phyloP scores from a whole-genome alignment of 495 filamentous ascomycete genomes.

The Viridothelium virens region DNA sequence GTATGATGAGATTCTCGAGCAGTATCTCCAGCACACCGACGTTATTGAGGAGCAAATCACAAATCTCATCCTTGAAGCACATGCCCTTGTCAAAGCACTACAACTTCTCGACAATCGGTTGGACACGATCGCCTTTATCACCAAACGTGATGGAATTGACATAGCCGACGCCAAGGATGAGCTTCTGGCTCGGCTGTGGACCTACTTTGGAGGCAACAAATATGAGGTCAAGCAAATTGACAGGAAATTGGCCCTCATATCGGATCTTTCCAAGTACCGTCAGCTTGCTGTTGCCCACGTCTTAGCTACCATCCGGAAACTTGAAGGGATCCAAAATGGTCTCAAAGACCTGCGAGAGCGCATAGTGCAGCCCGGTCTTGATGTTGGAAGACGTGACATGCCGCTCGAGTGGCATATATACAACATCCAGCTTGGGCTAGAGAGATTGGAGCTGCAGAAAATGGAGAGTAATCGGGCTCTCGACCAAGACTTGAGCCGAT shows the following conservation, averaged over 20 bases:
- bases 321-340: conserved; percentile 57
- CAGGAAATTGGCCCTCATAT: conserved; percentile 49
- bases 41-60: conserved; percentile 58
- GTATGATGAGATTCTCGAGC: conserved; percentile 40
- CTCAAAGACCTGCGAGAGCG: conserved; percentile 61
- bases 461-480: conserved; percentile 35
- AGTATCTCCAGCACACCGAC: conserved; percentile 56
- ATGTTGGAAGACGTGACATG: conserved; percentile 42
- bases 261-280: conserved; percentile 52
- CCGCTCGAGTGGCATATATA: conserved; percentile 63
- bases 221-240: conserved; percentile 48
- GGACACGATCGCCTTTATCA: conserved; percentile 55
- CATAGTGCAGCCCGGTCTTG: conserved; percentile 52
- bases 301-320: conserved; percentile 50
- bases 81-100: conserved; percentile 51
- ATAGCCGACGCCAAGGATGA: conserved; percentile 49
- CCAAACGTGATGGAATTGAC: conserved; percentile 45
- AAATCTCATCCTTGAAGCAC: conserved; percentile 56
- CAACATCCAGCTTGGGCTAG: conserved; percentile 57
- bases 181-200: conserved; percentile 59
- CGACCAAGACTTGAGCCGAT: background rate
- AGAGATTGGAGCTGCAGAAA: conserved; percentile 54
- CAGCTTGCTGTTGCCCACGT: conserved; percentile 53
- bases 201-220: conserved; percentile 58
- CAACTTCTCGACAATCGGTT: conserved; percentile 56